Conservation (phyloP, 2,329 filamentous ascomycete species). For the Pseudopithomyces maydicus region DNA sequence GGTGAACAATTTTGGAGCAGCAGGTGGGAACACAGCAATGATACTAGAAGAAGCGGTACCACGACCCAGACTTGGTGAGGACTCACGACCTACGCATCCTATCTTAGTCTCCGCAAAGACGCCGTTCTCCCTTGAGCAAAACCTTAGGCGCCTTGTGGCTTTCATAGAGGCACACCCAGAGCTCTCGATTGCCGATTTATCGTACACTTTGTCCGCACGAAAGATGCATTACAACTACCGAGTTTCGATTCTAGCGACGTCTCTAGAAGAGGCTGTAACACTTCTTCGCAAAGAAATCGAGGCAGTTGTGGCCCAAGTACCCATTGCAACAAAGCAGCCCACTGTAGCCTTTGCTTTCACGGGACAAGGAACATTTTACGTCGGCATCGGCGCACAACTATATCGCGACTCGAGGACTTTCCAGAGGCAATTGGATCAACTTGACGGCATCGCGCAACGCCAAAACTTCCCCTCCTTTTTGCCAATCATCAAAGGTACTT, state of each 20-base stretch:
- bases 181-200: slow-evolving; percentile 13
- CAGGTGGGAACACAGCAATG: slow-evolving; percentile 44
- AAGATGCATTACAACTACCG: slow-evolving; percentile 27
- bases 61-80: slow-evolving; percentile 5
- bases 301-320: slow-evolving; percentile 54
- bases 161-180: slow-evolving; percentile 10
- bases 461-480: slow-evolving; percentile 56
- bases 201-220: slow-evolving; percentile 31
- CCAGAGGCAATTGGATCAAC: slow-evolving; percentile 54
- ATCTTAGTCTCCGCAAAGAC: slow-evolving; percentile 11
- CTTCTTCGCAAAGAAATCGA: background rate
- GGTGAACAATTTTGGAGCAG: slow-evolving; percentile 47
- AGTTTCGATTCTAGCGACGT: slow-evolving; percentile 6
- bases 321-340: slow-evolving; percentile 57
- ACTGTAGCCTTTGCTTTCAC: slow-evolving; percentile 59
- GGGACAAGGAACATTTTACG: slow-evolving; percentile 59
- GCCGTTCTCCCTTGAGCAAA: background rate
- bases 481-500: slow-evolving; percentile 55
- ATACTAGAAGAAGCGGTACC: slow-evolving; percentile 26
- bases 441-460: slow-evolving; percentile 41
- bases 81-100: background rate
- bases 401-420: slow-evolving; percentile 54
- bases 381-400: slow-evolving; percentile 56
- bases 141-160: background rate
- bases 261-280: slow-evolving; percentile 1